Base-by-base conservation (phyloP, 805 yeast species). In the Kuraishia hungarica region DNA sequence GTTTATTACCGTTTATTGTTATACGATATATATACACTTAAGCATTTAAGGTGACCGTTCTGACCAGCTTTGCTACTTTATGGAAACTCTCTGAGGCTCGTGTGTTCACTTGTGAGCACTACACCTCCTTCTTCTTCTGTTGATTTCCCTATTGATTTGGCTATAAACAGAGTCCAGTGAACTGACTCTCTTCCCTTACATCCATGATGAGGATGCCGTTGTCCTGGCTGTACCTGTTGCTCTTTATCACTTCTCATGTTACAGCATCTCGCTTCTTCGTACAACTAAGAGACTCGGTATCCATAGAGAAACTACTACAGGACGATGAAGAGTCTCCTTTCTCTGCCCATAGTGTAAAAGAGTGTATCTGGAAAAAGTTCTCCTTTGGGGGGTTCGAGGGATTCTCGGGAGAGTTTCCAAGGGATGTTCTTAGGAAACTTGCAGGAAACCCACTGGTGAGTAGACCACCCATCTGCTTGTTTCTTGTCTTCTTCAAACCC, bases 381-480 rank as follows among this genome's bases (percentile, higher is more conserved):
- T 76, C 87, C 0, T 82, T 89, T 62, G 96, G 96, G 1, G 76
- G 75, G 22, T 86, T 88, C 64, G 81, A 79, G 59, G 96, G 87
- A 0, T 80, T 90, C 58, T 76, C 85, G 0, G 90, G 91, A 0
- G 77, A 76, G 54, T 81, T 86, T 64, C 72, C 84, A 11, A 65
- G 69, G 26, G 80, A 72, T 11, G 71, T 77, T 1, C 61, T 81
- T 43, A 75, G 73, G 8, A 72, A 77, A 60, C 74, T 86, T 57
- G 73, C 73, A 48, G 67, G 66, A 21, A 84, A 83, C 63, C 90
- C 89, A 1, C 67, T 83, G 59, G 61, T 60, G 60, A 11, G 35
- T 60, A 19, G 39, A 26, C 24, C 39, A 11, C 2, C 23, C 49
- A 7, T n/a, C 24, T 17, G 29, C 29, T 26, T 6, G 29, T 6